A percentile compares a stretch with the other conserved stretches of the same genome.
These are phyloP conservation scores for Ceratocystis eucalypticola DNA, from an alignment of 2,329 filamentous ascomycete species.

Conservation along the genomic window DNA sequence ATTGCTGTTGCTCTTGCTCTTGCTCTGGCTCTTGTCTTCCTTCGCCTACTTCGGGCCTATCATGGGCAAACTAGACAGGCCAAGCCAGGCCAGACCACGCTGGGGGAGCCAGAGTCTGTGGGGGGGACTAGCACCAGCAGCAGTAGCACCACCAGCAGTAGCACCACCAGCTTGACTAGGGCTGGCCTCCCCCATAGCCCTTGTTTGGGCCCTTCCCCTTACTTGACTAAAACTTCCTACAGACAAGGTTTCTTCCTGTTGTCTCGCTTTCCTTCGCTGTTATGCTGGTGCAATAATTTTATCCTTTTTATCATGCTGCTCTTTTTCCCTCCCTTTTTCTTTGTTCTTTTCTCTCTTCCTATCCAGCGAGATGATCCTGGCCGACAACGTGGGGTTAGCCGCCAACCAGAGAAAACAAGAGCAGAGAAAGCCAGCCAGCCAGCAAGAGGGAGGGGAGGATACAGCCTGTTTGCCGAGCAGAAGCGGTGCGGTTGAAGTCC, in stretches of 20 bases:
- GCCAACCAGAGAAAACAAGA: not conserved
- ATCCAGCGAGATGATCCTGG: not conserved
- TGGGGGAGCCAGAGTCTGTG: too few relatives aligned
- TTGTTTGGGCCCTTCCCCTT: not conserved
- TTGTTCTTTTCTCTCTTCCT: too few relatives aligned
- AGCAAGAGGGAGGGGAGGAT: too few relatives aligned
- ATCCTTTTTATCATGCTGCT: not conserved
- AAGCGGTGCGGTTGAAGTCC: not conserved
- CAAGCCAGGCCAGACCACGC: too few relatives aligned
- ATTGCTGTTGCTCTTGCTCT: not conserved
- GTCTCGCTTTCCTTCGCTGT: not conserved
- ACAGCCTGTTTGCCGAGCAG: not conserved
- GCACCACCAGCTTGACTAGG: too few relatives aligned
- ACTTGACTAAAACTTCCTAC: not conserved
- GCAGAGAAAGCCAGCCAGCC: not conserved
- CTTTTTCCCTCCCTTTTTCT: not conserved
- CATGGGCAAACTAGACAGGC: too few relatives aligned
- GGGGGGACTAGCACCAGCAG: too few relatives aligned
- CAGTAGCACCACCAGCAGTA: too few relatives aligned
- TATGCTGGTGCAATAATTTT: not conserved
- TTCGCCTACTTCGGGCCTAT: too few relatives aligned
- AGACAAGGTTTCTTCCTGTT: not conserved
- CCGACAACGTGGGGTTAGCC: conserved; percentile 5
- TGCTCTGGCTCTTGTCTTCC: not conserved
- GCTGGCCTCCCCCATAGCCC: not conserved